Evolutionary conservation across 2,329 filamentous ascomycete genomes (phyloP).

Genomic region (Cladosporium sp.): DNA sequence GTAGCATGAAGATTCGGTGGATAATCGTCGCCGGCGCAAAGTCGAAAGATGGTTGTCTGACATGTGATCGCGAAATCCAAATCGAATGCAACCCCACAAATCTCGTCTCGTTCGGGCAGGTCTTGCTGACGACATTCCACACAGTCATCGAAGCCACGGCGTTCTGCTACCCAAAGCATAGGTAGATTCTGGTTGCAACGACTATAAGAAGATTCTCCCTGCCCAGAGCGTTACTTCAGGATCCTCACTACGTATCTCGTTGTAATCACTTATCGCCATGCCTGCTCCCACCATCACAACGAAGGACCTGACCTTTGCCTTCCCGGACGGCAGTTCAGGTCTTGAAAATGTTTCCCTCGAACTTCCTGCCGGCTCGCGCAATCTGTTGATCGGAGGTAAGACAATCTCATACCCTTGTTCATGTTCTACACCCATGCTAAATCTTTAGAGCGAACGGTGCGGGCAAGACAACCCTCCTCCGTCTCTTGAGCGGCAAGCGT

Average conservation of each 20-base stretch:
- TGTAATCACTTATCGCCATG: conserved; percentile 18
- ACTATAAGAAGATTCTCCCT: too few relatives aligned
- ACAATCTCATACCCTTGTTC: background rate
- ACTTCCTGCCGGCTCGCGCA: conserved; percentile 78
- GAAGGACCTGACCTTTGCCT: conserved; percentile 76
- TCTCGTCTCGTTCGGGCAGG: background rate
- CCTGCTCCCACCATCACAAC: conserved; percentile 64
- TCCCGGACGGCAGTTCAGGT: conserved; percentile 79
- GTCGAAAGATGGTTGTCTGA: background rate
- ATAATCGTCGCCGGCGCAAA: background rate
- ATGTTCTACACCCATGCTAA: conserved; percentile 23
- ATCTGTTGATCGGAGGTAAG: conserved; percentile 80
- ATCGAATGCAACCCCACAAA: background rate
- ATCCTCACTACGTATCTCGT: too few relatives aligned
- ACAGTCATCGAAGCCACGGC: conserved; percentile 1
- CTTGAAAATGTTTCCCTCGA: conserved; percentile 68
- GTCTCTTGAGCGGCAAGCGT: conserved; percentile 89
- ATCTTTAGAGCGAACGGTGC: conserved; percentile 73
- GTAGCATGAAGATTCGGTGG: background rate
- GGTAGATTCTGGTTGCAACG: background rate
- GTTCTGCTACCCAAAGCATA: background rate
- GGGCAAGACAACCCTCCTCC: conserved; percentile 93
- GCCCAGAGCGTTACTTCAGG: too few relatives aligned
- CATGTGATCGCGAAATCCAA: background rate
- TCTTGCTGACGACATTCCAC: background rate